Conservation (phyloP, 148 eudicot species). For the Polygonum maritimum region DNA sequence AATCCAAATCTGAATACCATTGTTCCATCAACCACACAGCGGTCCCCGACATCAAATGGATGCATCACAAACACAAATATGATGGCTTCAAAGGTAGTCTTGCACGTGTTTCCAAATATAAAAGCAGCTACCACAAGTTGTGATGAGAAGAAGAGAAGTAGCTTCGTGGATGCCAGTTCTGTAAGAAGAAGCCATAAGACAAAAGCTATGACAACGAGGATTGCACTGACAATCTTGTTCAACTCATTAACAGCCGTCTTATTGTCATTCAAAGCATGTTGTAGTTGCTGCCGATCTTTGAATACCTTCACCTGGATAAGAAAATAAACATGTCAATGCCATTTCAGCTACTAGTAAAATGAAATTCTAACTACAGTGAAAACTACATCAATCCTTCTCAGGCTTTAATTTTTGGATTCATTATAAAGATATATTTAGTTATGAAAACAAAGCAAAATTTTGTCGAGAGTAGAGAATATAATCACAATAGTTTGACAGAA, state of each 20-base stretch:
- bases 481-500: neutral
- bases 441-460: neutral
- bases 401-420: neutral
- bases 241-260: slow-evolving; percentile 71
- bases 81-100: slow-evolving; percentile 67
- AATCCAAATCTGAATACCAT: slow-evolving; percentile 26
- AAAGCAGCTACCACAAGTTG: slow-evolving; percentile 70
- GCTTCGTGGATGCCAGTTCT: slow-evolving; percentile 46
- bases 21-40: slow-evolving; percentile 53
- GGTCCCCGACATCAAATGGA: slow-evolving; percentile 77
- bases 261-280: slow-evolving; percentile 76
- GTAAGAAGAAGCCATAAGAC: slow-evolving; percentile 58
- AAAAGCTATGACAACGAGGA: slow-evolving; percentile 32
- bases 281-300: slow-evolving; percentile 58
- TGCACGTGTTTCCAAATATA: slow-evolving; percentile 74
- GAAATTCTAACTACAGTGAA: neutral
- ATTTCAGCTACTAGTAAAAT: neutral
- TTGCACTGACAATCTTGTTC: slow-evolving; percentile 43
- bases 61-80: slow-evolving; percentile 77
- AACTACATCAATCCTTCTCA: neutral
- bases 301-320: slow-evolving; percentile 53
- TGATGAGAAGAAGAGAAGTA: slow-evolving; percentile 55
- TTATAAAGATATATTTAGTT: too few relatives aligned
- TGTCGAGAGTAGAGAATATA: neutral
- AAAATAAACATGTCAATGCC: neutral